Percentiles rank a stretch among this genome's conserved stretches.
phyloP scores from a whole-genome alignment of 1,284 basidiomycete genomes.

The Cronartium ribicola region DNA sequence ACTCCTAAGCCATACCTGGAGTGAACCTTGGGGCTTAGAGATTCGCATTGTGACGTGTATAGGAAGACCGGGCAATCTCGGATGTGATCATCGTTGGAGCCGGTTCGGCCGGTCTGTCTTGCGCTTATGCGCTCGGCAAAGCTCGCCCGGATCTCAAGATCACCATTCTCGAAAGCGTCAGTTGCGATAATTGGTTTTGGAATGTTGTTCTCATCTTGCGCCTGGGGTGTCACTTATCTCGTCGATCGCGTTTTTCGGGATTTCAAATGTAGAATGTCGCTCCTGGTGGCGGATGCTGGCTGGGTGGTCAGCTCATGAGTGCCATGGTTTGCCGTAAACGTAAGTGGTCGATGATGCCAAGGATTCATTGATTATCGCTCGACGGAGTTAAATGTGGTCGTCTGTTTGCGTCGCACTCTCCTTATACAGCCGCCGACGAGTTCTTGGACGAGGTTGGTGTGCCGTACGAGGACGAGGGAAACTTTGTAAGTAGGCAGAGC shows the following conservation, averaged over 20 bases:
- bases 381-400: neutral
- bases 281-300: slow-evolving; percentile 72
- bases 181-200: slow-evolving; percentile 50
- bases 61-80: slow-evolving; percentile 67
- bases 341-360: neutral
- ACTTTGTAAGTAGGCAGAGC: slow-evolving; percentile 52
- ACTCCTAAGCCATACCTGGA: neutral
- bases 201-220: neutral
- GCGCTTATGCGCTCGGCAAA: slow-evolving; percentile 68
- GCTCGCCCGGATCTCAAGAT: slow-evolving; percentile 69
- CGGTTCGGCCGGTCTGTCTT: slow-evolving; percentile 72
- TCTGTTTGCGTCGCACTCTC: slow-evolving; percentile 9
- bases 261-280: slow-evolving; percentile 56
- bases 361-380: neutral
- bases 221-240: neutral
- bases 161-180: slow-evolving; percentile 75
- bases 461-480: slow-evolving; percentile 74
- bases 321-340: slow-evolving; percentile 80
- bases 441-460: slow-evolving; percentile 71
- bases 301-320: slow-evolving; percentile 76
- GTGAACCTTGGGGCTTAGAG: too few species aligned
- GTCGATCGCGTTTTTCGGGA: neutral
- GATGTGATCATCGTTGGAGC: slow-evolving; percentile 77
- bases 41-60: slow-evolving; percentile 51
- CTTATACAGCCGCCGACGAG: slow-evolving; percentile 60